Base-by-base conservation (phyloP, 768 basidiomycete species). In the Kwoniella shandongensis region DNA sequence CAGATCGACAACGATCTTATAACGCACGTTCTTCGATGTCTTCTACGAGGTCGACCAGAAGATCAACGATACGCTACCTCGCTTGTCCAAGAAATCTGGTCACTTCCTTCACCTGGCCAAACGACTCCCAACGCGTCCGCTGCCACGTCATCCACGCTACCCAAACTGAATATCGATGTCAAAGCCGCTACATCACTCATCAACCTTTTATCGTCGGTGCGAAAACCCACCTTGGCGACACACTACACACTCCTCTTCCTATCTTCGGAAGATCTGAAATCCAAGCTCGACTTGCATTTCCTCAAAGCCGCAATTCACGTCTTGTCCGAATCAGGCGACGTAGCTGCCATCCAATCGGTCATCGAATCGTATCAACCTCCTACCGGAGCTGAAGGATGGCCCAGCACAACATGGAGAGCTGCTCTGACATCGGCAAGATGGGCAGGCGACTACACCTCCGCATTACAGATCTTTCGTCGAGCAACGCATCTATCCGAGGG, bases 161-260 rank as follows among this genome's bases (percentile, higher is more conserved):
- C 65, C 4, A 44, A 18, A 1, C 54, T 72, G 4, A 29, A 44
- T 6, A 48, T 70, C 13, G 59, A 56, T n/a, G 51, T 67, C 17
- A 40, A 52, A 23, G 40, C 62, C 25, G 73, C 66, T 4, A 69
- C 69, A 5, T 52, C 66, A 13, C 59, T 71, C 35, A 39, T 71
- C 18, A 51, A 61, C 11, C 48, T 62, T n/a, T 51, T 68, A 20
- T 44, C 46, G 12, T 29, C 44, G 4, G 44, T 49, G 11, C 49
- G 56, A 5, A 58, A 63, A 47, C 44, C 57, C 11, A 48, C 51
- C 20, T 38, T 60, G 17, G 69, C 66, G 11, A 30, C 62, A 17
- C 67, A 70, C 51, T 67, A 61, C 54, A 62, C 67, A 0, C 42
- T 59, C 1, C 30, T 64, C 8, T 62, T 75, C 44, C 49, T 72